phyloP scores from a whole-genome alignment of 441 rosid species.

The Mallotus japonicus region DNA sequence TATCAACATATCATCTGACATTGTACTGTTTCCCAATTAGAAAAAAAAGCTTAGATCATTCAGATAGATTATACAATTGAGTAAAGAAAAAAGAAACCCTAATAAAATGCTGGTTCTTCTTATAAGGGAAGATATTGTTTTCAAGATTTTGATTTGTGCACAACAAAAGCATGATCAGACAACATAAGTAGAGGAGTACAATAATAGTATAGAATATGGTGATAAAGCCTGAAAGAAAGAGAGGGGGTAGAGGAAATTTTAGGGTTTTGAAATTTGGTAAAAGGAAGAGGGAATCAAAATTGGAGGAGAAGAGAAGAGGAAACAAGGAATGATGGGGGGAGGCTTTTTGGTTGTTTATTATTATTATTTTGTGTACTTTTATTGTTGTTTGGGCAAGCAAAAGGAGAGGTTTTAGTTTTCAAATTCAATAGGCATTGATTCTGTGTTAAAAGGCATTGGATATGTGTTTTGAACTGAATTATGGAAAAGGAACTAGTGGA shows the following conservation, averaged over 20 bases:
- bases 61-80: background rate
- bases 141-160: background rate
- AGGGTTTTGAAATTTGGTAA: constrained; percentile 17
- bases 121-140: background rate
- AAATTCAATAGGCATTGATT: too few relatives aligned
- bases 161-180: constrained; percentile 24
- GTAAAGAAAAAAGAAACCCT: constrained; percentile 20
- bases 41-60: constrained; percentile 24
- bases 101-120: constrained; percentile 14
- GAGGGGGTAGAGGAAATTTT: background rate
- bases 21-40: constrained; percentile 28
- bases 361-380: background rate
- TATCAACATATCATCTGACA: constrained; percentile 86
- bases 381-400: too few relatives aligned
- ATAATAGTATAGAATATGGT: background rate
- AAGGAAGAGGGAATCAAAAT: background rate
- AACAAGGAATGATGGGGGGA: background rate
- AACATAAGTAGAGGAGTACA: background rate
- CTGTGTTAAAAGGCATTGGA: too few relatives aligned
- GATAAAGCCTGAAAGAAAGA: background rate
- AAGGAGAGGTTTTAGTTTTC: too few relatives aligned
- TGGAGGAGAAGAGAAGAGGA: background rate
- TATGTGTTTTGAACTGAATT: too few relatives aligned
- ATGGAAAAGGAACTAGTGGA: too few relatives aligned
- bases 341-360: background rate